These are phyloP conservation scores for Echeveria elegans DNA, from an alignment of 164 flowering plant genomes.

Conservation along the genomic window DNA sequence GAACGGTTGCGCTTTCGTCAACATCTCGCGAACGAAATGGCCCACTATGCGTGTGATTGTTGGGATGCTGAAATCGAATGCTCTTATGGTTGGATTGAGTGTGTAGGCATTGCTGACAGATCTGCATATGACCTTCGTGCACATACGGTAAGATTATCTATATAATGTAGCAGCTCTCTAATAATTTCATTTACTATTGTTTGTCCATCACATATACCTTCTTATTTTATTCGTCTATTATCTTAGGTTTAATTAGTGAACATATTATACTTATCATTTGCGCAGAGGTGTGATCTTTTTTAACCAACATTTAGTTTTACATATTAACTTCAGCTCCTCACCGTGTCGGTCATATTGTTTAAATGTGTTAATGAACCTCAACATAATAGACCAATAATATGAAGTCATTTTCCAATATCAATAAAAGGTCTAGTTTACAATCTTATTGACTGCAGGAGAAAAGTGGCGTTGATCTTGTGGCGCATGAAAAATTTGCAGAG, in stretches of 20 bases:
- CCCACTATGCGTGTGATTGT: constrained; percentile 98
- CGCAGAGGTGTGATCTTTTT: too few relatives aligned
- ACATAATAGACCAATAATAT: too few relatives aligned
- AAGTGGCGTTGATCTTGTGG: constrained; percentile 57
- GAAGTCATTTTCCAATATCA: background rate
- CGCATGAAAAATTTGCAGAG: constrained; percentile 62
- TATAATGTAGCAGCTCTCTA: background rate
- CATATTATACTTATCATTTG: too few relatives aligned
- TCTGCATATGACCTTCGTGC: constrained; percentile 90
- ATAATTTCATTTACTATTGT: too few relatives aligned
- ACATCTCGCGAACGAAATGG: constrained; percentile 97
- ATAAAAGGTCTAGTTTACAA: background rate
- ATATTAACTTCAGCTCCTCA: too few relatives aligned
- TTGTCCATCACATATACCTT: background rate
- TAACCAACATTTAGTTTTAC: too few relatives aligned
- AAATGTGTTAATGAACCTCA: too few relatives aligned
- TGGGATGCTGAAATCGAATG: constrained; percentile 99
- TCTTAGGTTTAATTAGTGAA: too few relatives aligned
- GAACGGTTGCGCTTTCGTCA: constrained; percentile 83
- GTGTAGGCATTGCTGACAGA: constrained; percentile 98
- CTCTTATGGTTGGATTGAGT: constrained; percentile 97
- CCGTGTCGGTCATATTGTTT: too few relatives aligned
- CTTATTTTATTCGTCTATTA: too few relatives aligned
- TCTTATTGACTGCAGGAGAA: constrained; percentile 45
- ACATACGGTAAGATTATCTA: constrained; percentile 45